Evolutionary conservation across 805 yeast genomes (phyloP).

Genomic region (Spathaspora boniae): DNA sequence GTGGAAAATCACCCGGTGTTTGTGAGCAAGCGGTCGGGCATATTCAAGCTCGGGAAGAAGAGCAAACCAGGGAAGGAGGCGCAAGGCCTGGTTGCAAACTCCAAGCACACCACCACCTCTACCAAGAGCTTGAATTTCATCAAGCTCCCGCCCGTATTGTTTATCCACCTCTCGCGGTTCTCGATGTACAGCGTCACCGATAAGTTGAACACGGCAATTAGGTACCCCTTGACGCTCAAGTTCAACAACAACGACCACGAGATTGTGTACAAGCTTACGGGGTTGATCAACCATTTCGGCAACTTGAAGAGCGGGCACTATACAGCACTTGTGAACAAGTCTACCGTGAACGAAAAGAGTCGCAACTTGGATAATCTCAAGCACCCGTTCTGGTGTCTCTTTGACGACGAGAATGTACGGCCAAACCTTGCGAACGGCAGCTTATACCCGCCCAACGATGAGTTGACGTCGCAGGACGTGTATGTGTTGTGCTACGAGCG

Average conservation of each 20-base stretch:
- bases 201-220: slow-evolving; percentile 46
- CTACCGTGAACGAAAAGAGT: slow-evolving; percentile 11
- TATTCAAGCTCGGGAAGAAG: slow-evolving; percentile 32
- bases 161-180: slow-evolving; percentile 41
- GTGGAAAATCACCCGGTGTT: slow-evolving; percentile 38
- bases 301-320: slow-evolving; percentile 73
- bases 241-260: slow-evolving; percentile 35
- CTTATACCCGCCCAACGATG: slow-evolving; percentile 29
- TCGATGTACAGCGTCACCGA: slow-evolving; percentile 51
- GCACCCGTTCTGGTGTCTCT: slow-evolving; percentile 62
- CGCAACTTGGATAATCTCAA: slow-evolving; percentile 23
- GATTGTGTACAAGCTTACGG: slow-evolving; percentile 51
- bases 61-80: slow-evolving; percentile 32
- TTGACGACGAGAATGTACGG: slow-evolving; percentile 66
- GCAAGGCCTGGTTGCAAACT: no score
- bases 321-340: slow-evolving; percentile 60
- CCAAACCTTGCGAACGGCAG: slow-evolving; percentile 46
- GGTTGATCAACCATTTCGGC: slow-evolving; percentile 71
- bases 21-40: slow-evolving; percentile 29
- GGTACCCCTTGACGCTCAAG: slow-evolving; percentile 53
- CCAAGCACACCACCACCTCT: slow-evolving; percentile 12
- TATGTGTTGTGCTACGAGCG: slow-evolving; percentile 68
- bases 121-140: slow-evolving; percentile 28
- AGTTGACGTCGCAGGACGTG: slow-evolving; percentile 52
- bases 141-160: slow-evolving; percentile 34